Base-by-base conservation (phyloP, 345 rosid species). In the Citrus inodora region DNA sequence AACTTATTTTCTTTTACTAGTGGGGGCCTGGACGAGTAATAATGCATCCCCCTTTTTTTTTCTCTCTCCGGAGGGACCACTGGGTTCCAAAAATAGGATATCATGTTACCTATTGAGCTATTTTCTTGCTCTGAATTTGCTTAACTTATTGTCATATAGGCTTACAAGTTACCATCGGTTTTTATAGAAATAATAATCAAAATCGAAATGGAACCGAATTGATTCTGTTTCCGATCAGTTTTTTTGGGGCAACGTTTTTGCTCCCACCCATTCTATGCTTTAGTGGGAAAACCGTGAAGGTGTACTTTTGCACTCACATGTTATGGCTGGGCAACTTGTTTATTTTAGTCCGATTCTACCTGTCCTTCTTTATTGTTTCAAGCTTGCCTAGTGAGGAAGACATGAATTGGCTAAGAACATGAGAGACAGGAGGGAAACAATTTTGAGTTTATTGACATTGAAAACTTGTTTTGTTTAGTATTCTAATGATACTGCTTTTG, bases 291-390 rank as follows among this genome's bases (percentile, higher is more conserved):
- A 9, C 19, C 11, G 32, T 46, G 16, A 46, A 63, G 32, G n/a
- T 63, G 46, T 75, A 48, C 71, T 48, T 30, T 48, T 48, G 37
- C 38, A 30, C 27, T 42, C 71, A 64, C 71, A 46, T 75, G 71
- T 9, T 35, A 4, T 7, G 70, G 71, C 62, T 30, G 21, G 70
- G 30, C 60, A 61, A 28, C 25, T 40, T 46, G 14, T 61, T 13
- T 25, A 9, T 28, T 62, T 10, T n/a, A 14, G 48, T 42, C 25
- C 6, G 16, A 42, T 28, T 62, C 60, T 46, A 42, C 27, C 42
- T 63, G 60, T 63, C 60, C 33, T 24, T 58, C 37, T 16, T 22
- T 53, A 53, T 9, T 66, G 64, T 33, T 40, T 72, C 65, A 56
- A 56, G 65, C 48, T 55, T 33, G 32, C 53, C 76, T 46, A 63